These are phyloP conservation scores for Naganishia sp. DNA, from an alignment of 1,284 basidiomycete species.

Conservation along the genomic window DNA sequence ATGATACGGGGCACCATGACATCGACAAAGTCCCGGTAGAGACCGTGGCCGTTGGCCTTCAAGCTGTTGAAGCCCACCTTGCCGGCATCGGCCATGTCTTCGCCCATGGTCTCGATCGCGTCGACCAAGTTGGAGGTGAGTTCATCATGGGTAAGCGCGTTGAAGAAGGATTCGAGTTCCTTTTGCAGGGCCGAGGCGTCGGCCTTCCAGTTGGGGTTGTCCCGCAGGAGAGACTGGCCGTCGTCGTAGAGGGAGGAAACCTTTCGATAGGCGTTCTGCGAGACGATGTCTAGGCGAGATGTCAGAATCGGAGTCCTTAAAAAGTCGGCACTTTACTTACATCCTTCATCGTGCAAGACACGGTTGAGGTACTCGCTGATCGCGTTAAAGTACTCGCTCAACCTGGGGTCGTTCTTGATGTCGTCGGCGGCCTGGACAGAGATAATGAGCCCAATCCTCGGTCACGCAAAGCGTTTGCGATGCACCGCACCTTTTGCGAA, in stretches of 20 bases:
- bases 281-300: slow-evolving; percentile 43
- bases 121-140: slow-evolving; percentile 49
- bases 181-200: slow-evolving; percentile 48
- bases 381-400: slow-evolving; percentile 50
- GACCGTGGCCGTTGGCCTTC: slow-evolving; percentile 46
- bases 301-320: neutral
- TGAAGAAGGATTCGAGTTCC: slow-evolving; percentile 51
- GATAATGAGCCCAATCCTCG: neutral
- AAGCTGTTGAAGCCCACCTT: slow-evolving; percentile 46
- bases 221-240: slow-evolving; percentile 48
- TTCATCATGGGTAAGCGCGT: slow-evolving; percentile 49
- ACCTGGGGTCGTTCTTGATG: slow-evolving; percentile 50
- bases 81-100: slow-evolving; percentile 48
- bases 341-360: slow-evolving; percentile 50
- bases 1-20: slow-evolving; percentile 55
- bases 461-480: neutral
- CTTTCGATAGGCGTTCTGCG: slow-evolving; percentile 50
- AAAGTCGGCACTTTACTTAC: slow-evolving; percentile 1
- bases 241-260: slow-evolving; percentile 52
- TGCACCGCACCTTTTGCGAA: slow-evolving; percentile 45
- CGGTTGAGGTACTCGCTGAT: slow-evolving; percentile 49
- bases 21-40: slow-evolving; percentile 55
- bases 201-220: slow-evolving; percentile 50
- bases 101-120: slow-evolving; percentile 51
- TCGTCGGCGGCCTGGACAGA: slow-evolving; percentile 47